Base-by-base conservation (phyloP, 805 yeast genomes). In the Nakazawaea anatomiae region DNA sequence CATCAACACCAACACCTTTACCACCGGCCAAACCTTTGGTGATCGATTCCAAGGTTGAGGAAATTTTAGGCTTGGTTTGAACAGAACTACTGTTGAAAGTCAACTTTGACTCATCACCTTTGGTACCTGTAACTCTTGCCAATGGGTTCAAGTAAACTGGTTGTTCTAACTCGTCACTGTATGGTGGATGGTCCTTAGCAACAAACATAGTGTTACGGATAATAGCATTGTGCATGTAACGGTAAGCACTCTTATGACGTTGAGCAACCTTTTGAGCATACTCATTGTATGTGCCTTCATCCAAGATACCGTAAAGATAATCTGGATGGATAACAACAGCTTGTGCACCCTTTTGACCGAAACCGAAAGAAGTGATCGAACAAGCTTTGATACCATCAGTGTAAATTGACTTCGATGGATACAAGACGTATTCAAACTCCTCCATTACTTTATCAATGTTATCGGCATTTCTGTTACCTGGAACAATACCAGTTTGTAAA, bases 281-380 rank as follows among this genome's bases (percentile, higher is more conserved):
- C 14, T 75, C 72, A 58, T 82, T 82, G 72, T 89, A 95, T 57
- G 85, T 79, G 39, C 72, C 66, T 70, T 80, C 79, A 64, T 84
- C 85, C 65, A 94, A 77, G 36, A 89, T 83, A 54, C 95, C 95
- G 67, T 73, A 89, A 71, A 95, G 77, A 80, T 90, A 94, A 72
- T 92, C 97, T 55, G 97, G 87, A 74, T 92, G 95, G 57, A 94
- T 78, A 51, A 83, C 87, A 67, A 94, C 72, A 45, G 96, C 97
- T 71, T 90, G 96, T 52, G 90, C 99, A 75, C 99, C 99, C 79
- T 94, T 94, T 76, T 94, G 99, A 68, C 99, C 99, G 69, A 94
- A 94, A 70, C 99, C 99, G 69, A 94, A 94, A 2, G 99, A 94
- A 5, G 98, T 94, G 46, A 94, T 83, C 39, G 97, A 88, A 52